Percentiles rank a stretch among this genome's conserved stretches.
Conservation (phyloP, 1,284 basidiomycete genomes). For the Leccinum solheimii region DNA sequence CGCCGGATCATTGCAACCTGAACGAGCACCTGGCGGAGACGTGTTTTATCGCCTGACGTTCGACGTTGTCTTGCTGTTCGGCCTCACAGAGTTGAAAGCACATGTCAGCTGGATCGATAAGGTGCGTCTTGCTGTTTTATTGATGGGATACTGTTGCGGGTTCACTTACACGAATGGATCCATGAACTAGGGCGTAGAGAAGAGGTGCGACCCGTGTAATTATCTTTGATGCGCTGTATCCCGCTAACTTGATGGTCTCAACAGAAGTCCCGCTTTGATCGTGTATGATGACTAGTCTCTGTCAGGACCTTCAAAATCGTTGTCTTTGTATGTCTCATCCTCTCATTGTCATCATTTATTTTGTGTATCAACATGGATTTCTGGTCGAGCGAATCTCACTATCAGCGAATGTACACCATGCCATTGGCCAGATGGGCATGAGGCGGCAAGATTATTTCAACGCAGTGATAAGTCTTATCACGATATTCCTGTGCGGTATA, state of each 20-base stretch:
- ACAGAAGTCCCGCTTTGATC: slow-evolving; percentile 40
- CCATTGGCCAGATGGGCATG: not conserved
- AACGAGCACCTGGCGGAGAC: not conserved
- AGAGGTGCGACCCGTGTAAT: slow-evolving; percentile 27
- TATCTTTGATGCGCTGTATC: not conserved
- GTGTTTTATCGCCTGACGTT: slow-evolving; percentile 17
- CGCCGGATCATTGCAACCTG: not conserved
- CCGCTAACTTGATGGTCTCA: slow-evolving; percentile 1
- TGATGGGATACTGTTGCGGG: not conserved
- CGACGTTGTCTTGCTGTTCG: slow-evolving; percentile 28
- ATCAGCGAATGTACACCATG: not conserved
- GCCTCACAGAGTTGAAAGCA: slow-evolving; percentile 27
- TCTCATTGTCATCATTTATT: not conserved
- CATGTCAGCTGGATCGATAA: slow-evolving; percentile 24
- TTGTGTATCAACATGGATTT: not conserved
- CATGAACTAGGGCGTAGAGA: slow-evolving; percentile 25
- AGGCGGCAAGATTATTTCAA: not conserved
- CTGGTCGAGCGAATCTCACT: not conserved
- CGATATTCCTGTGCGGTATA: too few relatives aligned
- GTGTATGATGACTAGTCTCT: slow-evolving; percentile 33
- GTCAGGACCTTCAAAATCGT: not conserved
- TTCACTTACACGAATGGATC: not conserved
- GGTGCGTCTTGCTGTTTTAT: slow-evolving; percentile 4
- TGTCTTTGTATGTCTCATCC: not conserved
- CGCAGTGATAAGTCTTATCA: not conserved